Conservation (phyloP, 768 basidiomycete genomes). For the Boletus sensibilis region DNA sequence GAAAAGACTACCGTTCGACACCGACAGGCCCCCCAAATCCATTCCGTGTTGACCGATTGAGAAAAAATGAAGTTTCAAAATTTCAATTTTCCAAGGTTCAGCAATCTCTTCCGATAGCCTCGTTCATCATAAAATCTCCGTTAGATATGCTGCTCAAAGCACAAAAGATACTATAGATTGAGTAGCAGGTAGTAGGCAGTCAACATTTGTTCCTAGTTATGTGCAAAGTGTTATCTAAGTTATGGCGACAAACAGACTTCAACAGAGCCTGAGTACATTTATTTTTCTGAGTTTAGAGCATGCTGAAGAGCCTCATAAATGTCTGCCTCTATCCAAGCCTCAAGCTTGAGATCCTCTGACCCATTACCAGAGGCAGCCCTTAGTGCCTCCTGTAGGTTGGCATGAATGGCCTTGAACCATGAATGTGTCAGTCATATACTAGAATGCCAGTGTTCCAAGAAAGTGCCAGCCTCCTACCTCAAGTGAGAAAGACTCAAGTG, state of each 20-base stretch:
- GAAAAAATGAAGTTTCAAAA: not conserved
- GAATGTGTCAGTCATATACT: too few relatives aligned
- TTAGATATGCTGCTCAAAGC: not conserved
- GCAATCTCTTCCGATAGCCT: not conserved
- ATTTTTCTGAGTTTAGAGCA: slow-evolving; percentile 62
- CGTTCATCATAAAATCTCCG: too few relatives aligned
- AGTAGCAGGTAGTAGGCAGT: too few relatives aligned
- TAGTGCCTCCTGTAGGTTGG: slow-evolving; percentile 86
- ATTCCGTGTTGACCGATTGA: not conserved
- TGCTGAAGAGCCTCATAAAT: slow-evolving; percentile 95
- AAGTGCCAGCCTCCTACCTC: slow-evolving; percentile 70
- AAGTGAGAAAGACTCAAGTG: slow-evolving; percentile 83
- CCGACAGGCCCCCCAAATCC: not conserved
- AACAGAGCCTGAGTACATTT: too few relatives aligned
- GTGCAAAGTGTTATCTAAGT: slow-evolving; percentile 14
- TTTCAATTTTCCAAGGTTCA: not conserved
- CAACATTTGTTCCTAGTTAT: too few relatives aligned
- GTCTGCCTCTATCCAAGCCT: slow-evolving; percentile 92
- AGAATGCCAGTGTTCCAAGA: slow-evolving; percentile 8
- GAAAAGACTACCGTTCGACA: not conserved
- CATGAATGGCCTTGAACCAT: slow-evolving; percentile 78
- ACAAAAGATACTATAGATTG: too few relatives aligned
- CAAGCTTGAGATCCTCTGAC: slow-evolving; percentile 89
- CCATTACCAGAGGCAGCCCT: slow-evolving; percentile 79
- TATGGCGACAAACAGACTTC: not conserved